Conservation (phyloP, 2,329 filamentous ascomycete genomes). For the Colletotrichum falcatum region DNA sequence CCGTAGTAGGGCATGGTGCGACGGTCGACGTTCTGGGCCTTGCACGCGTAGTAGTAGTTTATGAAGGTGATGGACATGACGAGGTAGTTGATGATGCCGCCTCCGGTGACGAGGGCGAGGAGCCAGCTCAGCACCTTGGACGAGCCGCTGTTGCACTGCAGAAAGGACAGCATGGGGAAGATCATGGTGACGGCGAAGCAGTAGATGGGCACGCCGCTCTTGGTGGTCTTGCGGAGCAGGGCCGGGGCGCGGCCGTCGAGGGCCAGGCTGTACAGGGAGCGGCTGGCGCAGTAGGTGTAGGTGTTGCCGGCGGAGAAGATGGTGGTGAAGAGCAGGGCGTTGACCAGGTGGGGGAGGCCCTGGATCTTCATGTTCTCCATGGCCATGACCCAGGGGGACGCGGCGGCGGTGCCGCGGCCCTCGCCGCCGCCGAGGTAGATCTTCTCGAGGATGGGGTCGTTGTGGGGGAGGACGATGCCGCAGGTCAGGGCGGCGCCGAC, state of each 20-base stretch:
- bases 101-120: constrained; percentile 72
- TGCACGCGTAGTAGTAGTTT: constrained; percentile 71
- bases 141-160: constrained; percentile 53
- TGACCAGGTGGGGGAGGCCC: constrained; percentile 74
- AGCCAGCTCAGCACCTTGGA: constrained; percentile 77
- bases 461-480: constrained; percentile 74
- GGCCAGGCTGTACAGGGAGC: constrained; percentile 68
- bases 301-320: constrained; percentile 73
- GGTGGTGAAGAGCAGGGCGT: constrained; percentile 67
- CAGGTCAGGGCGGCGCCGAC: constrained; percentile 73
- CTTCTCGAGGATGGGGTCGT: constrained; percentile 67
- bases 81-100: constrained; percentile 40
- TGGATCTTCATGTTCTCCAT: constrained; percentile 70
- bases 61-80: constrained; percentile 64
- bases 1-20: constrained; percentile 74
- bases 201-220: constrained; percentile 49
- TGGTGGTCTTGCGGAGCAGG: constrained; percentile 47
- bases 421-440: constrained; percentile 68
- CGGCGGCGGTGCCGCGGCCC: constrained; percentile 51
- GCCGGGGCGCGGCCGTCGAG: constrained; percentile 64
- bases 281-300: constrained; percentile 64
- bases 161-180: constrained; percentile 39
- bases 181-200: constrained; percentile 39
- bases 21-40: constrained; percentile 64
- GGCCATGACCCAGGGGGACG: constrained; percentile 73